Percentiles rank a stretch among this genome's conserved stretches.
These are phyloP conservation scores for Naumovozyma dairenensis DNA, from an alignment of 805 yeast genomes.

Conservation along the genomic window DNA sequence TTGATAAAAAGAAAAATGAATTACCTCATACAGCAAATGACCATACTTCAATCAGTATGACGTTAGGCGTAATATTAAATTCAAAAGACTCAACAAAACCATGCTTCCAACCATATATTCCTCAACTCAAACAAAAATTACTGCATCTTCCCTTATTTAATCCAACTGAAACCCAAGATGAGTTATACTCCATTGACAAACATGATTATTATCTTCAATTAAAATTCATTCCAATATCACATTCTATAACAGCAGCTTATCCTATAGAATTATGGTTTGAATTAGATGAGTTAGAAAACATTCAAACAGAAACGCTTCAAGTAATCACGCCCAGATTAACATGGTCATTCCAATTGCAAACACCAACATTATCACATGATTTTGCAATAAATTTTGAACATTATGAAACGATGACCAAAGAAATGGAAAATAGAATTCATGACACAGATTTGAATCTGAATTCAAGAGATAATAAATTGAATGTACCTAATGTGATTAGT, in stretches of 20 bases:
- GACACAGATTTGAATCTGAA: no score
- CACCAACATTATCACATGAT: slow-evolving; percentile 21
- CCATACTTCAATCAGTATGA: slow-evolving; percentile 13
- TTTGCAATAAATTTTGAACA: slow-evolving; percentile 16
- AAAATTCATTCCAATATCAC: slow-evolving; percentile 18
- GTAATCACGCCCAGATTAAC: slow-evolving; percentile 16
- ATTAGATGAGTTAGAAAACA: slow-evolving; percentile 21
- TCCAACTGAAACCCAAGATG: slow-evolving; percentile 6
- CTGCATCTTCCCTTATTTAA: slow-evolving; percentile 16
- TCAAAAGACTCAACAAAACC: background rate
- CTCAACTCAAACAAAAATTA: slow-evolving; percentile 16
- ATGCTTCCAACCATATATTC: slow-evolving; percentile 20
- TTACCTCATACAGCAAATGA: background rate
- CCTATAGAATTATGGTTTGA: slow-evolving; percentile 26
- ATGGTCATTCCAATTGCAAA: slow-evolving; percentile 14
- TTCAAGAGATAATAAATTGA: background rate
- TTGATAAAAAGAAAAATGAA: background rate
- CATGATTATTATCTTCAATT: slow-evolving; percentile 25
- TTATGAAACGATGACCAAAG: slow-evolving; percentile 7
- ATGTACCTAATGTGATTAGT: background rate
- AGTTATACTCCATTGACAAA: slow-evolving; percentile 17
- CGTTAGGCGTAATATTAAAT: slow-evolving; percentile 20
- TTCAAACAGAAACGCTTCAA: slow-evolving; percentile 16
- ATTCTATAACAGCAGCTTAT: slow-evolving; percentile 6
- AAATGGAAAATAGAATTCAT: background rate